Evolutionary conservation across 768 basidiomycete species (phyloP).

Genomic region (Cystobasidium onofrii): DNA sequence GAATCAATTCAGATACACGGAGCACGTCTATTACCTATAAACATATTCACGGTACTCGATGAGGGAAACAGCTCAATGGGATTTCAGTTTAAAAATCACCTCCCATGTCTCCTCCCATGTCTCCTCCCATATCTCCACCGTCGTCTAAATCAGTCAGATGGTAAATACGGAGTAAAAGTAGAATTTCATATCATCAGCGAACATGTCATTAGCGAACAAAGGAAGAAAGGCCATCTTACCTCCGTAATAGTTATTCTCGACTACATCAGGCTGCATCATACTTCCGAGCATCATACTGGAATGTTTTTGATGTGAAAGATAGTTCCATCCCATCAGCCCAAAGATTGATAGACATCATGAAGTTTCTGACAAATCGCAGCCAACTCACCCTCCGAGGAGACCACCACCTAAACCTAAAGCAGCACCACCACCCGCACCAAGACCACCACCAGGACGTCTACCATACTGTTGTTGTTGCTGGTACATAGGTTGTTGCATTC

Average conservation of each 20-base stretch:
- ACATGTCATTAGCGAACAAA: too few relatives aligned
- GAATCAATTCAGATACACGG: too few relatives aligned
- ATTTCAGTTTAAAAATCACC: neutral
- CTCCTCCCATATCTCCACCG: conserved; percentile 4
- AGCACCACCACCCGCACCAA: conserved; percentile 8
- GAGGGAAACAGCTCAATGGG: neutral
- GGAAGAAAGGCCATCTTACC: too few relatives aligned
- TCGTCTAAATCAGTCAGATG: too few relatives aligned
- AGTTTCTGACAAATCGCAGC: too few relatives aligned
- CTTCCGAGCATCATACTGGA: conserved; percentile 10
- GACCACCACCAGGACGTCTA: conserved; percentile 2
- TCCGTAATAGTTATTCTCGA: conserved; percentile 16
- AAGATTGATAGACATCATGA: too few relatives aligned
- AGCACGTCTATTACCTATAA: too few relatives aligned
- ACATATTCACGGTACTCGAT: too few relatives aligned
- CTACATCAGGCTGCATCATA: conserved; percentile 7
- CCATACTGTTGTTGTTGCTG: neutral
- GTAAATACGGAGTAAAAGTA: too few relatives aligned
- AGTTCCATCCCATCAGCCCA: too few relatives aligned
- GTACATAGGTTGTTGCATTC: neutral
- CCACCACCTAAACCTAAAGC: conserved; percentile 5
- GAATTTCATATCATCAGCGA: too few relatives aligned
- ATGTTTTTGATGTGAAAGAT: too few relatives aligned
- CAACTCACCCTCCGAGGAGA: conserved; percentile 4
- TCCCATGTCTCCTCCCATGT: neutral